Conservation (phyloP, 129 eudicot species). For the Centaurea solstitialis region DNA sequence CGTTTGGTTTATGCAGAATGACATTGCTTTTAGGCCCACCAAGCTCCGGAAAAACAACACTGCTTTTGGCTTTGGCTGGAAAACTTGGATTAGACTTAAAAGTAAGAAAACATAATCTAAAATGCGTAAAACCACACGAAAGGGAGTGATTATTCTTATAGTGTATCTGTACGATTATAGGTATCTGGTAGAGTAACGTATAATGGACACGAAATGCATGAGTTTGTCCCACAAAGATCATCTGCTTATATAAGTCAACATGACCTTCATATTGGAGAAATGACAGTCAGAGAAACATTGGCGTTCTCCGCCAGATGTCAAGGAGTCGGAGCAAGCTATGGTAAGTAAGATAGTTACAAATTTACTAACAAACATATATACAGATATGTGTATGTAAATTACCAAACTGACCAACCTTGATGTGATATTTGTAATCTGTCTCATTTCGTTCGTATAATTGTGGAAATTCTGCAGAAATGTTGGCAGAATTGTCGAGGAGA, state of each 20-base stretch:
- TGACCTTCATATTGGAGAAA: conserved; percentile 73
- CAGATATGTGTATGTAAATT: background rate
- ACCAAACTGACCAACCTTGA: conserved; percentile 12
- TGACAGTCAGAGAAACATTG: conserved; percentile 76
- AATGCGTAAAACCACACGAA: background rate
- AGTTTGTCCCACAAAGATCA: conserved; percentile 70
- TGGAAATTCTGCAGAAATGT: conserved; percentile 46
- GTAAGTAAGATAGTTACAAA: conserved; percentile 38
- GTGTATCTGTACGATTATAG: conserved; percentile 19
- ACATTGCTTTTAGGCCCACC: conserved; percentile 88
- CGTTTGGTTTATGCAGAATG: conserved; percentile 51
- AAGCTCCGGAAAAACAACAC: conserved; percentile 82
- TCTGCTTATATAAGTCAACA: conserved; percentile 75
- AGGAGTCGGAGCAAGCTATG: conserved; percentile 80
- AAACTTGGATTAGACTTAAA: conserved; percentile 63
- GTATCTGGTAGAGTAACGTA: conserved; percentile 63
- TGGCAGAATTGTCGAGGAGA: conserved; percentile 66
- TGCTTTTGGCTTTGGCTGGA: conserved; percentile 77
- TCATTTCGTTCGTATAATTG: background rate
- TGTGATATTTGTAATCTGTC: no score
- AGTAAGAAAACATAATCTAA: conserved; percentile 38
- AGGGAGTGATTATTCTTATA: background rate
- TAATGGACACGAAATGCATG: conserved; percentile 64
- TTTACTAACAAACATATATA: background rate
- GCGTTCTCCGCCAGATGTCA: conserved; percentile 76